These are phyloP conservation scores for Fraxinus baroniana DNA, from an alignment of 305 asterid genomes.

Conservation along the genomic window DNA sequence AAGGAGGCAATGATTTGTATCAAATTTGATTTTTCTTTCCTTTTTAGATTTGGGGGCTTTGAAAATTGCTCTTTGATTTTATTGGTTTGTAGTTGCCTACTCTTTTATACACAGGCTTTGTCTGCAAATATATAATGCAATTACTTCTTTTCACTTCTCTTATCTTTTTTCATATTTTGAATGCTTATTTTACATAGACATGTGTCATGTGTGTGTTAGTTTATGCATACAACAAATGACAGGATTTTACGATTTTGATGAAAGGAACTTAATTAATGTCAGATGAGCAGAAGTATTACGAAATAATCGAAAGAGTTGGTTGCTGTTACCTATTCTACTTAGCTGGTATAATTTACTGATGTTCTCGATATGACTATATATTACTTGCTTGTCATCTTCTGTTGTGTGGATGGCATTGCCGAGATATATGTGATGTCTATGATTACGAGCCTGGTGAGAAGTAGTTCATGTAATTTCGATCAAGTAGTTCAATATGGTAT, in stretches of 20 bases:
- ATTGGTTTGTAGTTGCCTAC: not conserved
- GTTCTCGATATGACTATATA: not conserved
- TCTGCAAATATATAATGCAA: not conserved
- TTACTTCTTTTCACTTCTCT: constrained; percentile 5
- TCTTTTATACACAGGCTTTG: not conserved
- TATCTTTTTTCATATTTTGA: not conserved
- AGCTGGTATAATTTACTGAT: not conserved
- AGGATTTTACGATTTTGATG: not conserved
- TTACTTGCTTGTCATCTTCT: not conserved
- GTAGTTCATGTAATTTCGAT: not conserved
- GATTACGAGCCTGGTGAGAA: not conserved
- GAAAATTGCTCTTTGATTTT: not conserved
- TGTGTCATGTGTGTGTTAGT: too few relatives aligned
- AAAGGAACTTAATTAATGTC: not conserved
- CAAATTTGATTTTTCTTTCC: not conserved
- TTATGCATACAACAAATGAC: not conserved
- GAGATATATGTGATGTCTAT: not conserved
- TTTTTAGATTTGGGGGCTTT: not conserved
- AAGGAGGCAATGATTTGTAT: not conserved
- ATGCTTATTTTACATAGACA: constrained; percentile 3
- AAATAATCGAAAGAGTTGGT: not conserved
- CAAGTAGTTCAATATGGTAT: not conserved
- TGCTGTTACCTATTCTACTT: not conserved
- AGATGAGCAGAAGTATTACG: not conserved
- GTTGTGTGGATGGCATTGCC: not conserved